phyloP scores from a whole-genome alignment of 176 grass and related monocot species.

The Eragrostis curvula region DNA sequence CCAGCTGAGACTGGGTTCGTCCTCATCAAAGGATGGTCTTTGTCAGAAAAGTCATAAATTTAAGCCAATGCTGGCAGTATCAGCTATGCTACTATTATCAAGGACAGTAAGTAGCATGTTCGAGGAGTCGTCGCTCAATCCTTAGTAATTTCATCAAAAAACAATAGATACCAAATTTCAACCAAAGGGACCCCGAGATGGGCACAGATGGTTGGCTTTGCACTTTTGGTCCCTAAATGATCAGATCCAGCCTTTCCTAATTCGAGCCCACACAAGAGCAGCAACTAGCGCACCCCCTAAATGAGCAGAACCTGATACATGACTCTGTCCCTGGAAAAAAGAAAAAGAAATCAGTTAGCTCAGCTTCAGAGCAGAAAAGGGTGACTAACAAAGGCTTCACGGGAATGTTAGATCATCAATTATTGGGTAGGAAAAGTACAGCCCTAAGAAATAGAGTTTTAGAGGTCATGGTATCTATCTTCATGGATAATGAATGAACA shows the following conservation, averaged over 20 bases:
- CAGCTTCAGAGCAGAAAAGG: neutral
- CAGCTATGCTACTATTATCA: neutral
- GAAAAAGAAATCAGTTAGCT: slow-evolving; percentile 16
- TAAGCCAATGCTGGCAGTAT: neutral
- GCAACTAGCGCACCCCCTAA: slow-evolving; percentile 78
- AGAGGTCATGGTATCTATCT: neutral
- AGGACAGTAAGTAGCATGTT: slow-evolving; percentile 14
- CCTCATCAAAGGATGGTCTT: neutral
- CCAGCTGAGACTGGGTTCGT: neutral
- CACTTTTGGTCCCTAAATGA: slow-evolving; percentile 18
- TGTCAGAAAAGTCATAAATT: neutral
- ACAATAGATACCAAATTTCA: slow-evolving; percentile 7
- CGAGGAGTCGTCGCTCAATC: neutral
- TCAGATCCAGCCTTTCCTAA: slow-evolving; percentile 71
- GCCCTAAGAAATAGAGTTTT: slow-evolving; percentile 1
- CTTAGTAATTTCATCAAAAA: neutral
- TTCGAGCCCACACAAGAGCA: slow-evolving; percentile 62
- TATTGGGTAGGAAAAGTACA: neutral
- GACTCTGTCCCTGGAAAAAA: slow-evolving; percentile 53
- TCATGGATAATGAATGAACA: slow-evolving; percentile 7
- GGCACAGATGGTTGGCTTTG: neutral
- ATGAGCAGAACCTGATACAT: slow-evolving; percentile 65
- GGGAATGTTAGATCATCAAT: neutral
- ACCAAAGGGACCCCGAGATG: neutral
- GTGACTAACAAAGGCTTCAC: slow-evolving; percentile 1